Conservation (phyloP, 208 protist species). For the Wallacemonas rigidus region DNA sequence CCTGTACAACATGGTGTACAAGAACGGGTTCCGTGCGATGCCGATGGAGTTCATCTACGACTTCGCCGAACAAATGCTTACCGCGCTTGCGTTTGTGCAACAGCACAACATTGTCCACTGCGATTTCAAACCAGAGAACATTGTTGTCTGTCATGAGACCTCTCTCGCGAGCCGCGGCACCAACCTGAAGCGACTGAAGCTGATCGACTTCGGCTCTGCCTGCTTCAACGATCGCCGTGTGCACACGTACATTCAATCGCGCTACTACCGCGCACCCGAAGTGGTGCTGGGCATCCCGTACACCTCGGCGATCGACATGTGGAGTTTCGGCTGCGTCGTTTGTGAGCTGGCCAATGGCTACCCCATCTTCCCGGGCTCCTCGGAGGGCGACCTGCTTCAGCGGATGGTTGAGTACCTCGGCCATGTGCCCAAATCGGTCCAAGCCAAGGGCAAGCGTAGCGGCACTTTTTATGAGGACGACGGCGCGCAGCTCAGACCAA, state of each 20-base stretch:
- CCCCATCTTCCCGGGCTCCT: slow-evolving; percentile 91
- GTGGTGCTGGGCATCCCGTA: slow-evolving; percentile 95
- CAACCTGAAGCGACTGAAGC: slow-evolving; percentile 80
- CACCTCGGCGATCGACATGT: slow-evolving; percentile 95
- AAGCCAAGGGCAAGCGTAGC: slow-evolving; percentile 47
- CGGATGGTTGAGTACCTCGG: slow-evolving; percentile 87
- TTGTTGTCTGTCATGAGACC: slow-evolving; percentile 67
- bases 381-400: slow-evolving; percentile 78
- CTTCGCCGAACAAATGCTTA: slow-evolving; percentile 66
- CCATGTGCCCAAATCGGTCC: slow-evolving; percentile 60
- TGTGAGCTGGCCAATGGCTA: slow-evolving; percentile 94
- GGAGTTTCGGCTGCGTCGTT: slow-evolving; percentile 97
- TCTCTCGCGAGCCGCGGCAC: background rate
- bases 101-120: slow-evolving; percentile 93
- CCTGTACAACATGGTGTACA: slow-evolving; percentile 71
- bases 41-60: slow-evolving; percentile 72
- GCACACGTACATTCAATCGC: slow-evolving; percentile 88
- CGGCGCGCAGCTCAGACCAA: slow-evolving; percentile 21
- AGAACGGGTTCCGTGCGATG: slow-evolving; percentile 78
- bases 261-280: slow-evolving; percentile 97
- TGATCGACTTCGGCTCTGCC: slow-evolving; percentile 98
- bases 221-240: slow-evolving; percentile 91
- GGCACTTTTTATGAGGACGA: slow-evolving; percentile 56
- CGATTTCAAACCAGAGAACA: slow-evolving; percentile 98
- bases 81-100: slow-evolving; percentile 67